Evolutionary conservation across 2,329 filamentous ascomycete genomes (phyloP).

Genomic region (Alternaria tenuissima): DNA sequence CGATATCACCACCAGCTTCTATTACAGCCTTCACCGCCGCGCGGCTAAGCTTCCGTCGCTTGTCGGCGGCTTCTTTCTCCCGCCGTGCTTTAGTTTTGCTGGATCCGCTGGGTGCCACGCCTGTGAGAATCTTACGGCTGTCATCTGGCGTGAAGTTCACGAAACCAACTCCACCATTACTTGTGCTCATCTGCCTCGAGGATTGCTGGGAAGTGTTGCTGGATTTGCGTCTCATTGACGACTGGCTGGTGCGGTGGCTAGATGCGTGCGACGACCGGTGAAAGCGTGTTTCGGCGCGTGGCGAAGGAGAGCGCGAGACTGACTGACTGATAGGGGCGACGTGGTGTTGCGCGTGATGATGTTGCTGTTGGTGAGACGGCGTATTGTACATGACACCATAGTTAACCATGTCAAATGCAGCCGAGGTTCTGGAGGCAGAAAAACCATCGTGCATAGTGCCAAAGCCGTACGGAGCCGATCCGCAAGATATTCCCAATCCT

Average conservation of each 20-base stretch:
- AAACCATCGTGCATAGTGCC: slow-evolving; percentile 1
- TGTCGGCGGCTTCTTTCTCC: slow-evolving; percentile 86
- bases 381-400: slow-evolving; percentile 25
- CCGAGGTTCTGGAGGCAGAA: slow-evolving; percentile 9
- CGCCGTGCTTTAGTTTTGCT: slow-evolving; percentile 93
- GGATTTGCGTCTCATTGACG: slow-evolving; percentile 31
- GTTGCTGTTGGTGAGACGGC: slow-evolving; percentile 6
- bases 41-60: slow-evolving; percentile 72
- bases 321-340: slow-evolving; percentile 29
- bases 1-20: slow-evolving; percentile 73
- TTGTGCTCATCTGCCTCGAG: slow-evolving; percentile 53
- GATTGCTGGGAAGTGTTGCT: slow-evolving; percentile 31
- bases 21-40: slow-evolving; percentile 73
- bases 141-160: slow-evolving; percentile 91
- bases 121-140: slow-evolving; percentile 79
- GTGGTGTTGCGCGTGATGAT: slow-evolving; percentile 14
- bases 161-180: slow-evolving; percentile 66
- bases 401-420: slow-evolving; percentile 31
- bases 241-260: slow-evolving; percentile 18
- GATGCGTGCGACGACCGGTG: slow-evolving; percentile 35
- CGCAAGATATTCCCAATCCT: slow-evolving; percentile 46
- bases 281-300: slow-evolving; percentile 36
- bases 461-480: slow-evolving; percentile 34
- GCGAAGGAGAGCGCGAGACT: slow-evolving; percentile 35
- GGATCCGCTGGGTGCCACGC: slow-evolving; percentile 89